Percentiles rank a stretch among this genome's conserved stretches.
These are phyloP conservation scores for Paramyrothecium sp. DNA, from an alignment of 2,329 filamentous ascomycete genomes.

Conservation along the genomic window DNA sequence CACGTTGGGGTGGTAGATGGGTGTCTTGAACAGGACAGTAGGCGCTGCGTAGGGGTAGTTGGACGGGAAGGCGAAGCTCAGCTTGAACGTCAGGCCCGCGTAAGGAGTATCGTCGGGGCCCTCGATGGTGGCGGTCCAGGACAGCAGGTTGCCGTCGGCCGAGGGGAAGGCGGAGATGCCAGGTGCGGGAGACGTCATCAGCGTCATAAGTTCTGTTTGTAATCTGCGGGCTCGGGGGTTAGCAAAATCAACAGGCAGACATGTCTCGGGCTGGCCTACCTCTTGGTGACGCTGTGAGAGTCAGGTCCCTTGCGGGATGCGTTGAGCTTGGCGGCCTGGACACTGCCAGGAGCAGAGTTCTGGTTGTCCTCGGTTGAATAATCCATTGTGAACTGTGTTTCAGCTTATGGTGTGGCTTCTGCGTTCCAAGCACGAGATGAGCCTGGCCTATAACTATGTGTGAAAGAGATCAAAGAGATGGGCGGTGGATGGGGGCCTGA, in stretches of 20 bases:
- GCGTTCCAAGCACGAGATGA: background rate
- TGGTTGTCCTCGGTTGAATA: conserved; percentile 57
- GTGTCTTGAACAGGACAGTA: conserved; percentile 94
- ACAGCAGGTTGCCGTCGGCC: conserved; percentile 83
- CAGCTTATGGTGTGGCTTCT: conserved; percentile 1
- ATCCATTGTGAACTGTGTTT: conserved; percentile 29
- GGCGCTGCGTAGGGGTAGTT: conserved; percentile 94
- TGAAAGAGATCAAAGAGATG: conserved; percentile 3
- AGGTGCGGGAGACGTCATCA: conserved; percentile 93
- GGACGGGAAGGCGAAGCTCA: conserved; percentile 83
- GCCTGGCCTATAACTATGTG: background rate
- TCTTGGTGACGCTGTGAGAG: conserved; percentile 74
- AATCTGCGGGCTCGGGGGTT: conserved; percentile 54
- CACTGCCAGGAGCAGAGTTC: conserved; percentile 63
- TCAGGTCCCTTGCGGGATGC: conserved; percentile 58
- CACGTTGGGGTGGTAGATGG: conserved; percentile 98
- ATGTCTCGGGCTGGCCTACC: conserved; percentile 45
- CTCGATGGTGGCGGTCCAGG: conserved; percentile 91
- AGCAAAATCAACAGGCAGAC: conserved; percentile 4
- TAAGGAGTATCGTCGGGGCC: conserved; percentile 93
- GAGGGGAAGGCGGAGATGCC: conserved; percentile 95
- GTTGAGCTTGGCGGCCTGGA: conserved; percentile 61
- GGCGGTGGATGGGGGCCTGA: background rate
- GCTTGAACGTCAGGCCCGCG: conserved; percentile 83
- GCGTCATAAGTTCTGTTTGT: conserved; percentile 95